These are phyloP conservation scores for Iberis pinnata DNA, from an alignment of 345 rosid genomes.

Conservation along the genomic window DNA sequence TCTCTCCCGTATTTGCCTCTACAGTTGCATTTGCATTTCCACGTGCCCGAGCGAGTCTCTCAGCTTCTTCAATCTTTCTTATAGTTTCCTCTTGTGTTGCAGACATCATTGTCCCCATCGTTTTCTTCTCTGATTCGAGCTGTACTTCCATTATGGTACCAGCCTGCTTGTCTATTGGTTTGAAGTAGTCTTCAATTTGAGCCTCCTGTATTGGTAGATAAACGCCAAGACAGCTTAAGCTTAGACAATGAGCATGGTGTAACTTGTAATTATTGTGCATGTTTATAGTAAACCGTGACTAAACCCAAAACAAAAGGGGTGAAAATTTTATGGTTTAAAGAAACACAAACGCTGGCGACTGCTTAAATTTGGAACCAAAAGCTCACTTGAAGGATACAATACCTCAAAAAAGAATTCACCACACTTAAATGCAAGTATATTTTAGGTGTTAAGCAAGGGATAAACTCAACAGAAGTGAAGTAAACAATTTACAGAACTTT, in stretches of 20 bases:
- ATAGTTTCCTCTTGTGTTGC: slow-evolving; percentile 56
- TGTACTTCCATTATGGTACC: slow-evolving; percentile 69
- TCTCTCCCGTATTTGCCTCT: slow-evolving; percentile 21
- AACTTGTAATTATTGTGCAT: not conserved
- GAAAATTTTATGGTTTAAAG: not conserved
- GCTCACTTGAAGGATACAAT: not conserved
- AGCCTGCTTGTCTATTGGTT: slow-evolving; percentile 80
- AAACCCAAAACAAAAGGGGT: not conserved
- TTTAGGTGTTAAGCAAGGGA: not conserved
- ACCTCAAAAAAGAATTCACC: not conserved
- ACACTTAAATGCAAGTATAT: not conserved
- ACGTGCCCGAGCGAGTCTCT: slow-evolving; percentile 33
- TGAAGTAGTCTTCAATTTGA: slow-evolving; percentile 69
- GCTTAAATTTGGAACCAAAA: not conserved
- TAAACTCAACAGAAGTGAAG: not conserved
- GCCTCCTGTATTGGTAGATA: slow-evolving; percentile 51
- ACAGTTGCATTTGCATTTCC: slow-evolving; percentile 19
- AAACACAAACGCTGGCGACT: not conserved
- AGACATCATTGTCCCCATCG: slow-evolving; percentile 58
- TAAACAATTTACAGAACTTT: not conserved
- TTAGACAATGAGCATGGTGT: not conserved
- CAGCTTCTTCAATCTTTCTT: slow-evolving; percentile 51
- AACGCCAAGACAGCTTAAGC: not conserved
- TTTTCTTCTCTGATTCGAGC: slow-evolving; percentile 76
- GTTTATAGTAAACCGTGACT: not conserved